Evolutionary conservation across 345 rosid species (phyloP).

Genomic region (Hevea brasiliensis): DNA sequence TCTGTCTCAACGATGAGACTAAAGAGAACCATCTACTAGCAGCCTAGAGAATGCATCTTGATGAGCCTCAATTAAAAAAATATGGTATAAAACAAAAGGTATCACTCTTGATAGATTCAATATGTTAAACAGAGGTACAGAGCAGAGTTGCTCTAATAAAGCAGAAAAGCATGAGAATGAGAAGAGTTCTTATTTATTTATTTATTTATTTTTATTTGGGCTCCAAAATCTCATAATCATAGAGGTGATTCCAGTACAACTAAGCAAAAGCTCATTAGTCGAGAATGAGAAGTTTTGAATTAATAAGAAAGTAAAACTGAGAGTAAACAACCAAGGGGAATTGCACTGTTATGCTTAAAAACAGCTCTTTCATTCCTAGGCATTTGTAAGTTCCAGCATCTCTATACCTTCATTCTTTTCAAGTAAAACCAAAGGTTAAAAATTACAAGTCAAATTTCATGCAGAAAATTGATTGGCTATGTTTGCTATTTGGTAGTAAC

Average conservation of each 20-base stretch:
- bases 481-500: background rate
- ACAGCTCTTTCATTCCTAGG: background rate
- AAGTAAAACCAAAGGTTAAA: background rate
- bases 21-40: background rate
- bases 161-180: background rate
- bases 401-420: background rate
- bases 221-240: too few relatives aligned
- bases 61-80: background rate
- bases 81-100: background rate
- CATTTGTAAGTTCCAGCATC: background rate
- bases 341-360: background rate
- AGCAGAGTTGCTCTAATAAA: background rate
- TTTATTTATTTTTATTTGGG: too few relatives aligned
- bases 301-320: background rate
- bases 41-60: background rate
- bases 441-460: background rate
- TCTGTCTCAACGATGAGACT: background rate
- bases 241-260: too few relatives aligned
- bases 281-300: background rate
- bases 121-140: background rate
- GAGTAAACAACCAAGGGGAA: background rate
- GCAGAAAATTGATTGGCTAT: background rate
- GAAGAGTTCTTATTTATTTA: background rate
- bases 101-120: background rate
- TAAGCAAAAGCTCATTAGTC: too few relatives aligned